Evolutionary conservation across 495 filamentous ascomycete species (phyloP).

Genomic region (Immersiella caudata): DNA sequence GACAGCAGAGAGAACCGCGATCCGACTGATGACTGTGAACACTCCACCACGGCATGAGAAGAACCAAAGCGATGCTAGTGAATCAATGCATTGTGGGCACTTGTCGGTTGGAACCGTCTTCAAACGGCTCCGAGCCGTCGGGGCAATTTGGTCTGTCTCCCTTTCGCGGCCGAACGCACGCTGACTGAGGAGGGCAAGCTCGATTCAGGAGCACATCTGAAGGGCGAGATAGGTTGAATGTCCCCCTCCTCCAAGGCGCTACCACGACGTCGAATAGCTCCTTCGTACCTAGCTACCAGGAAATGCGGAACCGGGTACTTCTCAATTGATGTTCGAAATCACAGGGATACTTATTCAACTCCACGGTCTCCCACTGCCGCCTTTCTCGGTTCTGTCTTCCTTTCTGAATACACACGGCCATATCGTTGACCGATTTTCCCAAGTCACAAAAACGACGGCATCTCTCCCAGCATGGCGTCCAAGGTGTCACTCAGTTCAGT

Average conservation of each 20-base stretch:
- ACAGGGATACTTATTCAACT: neutral
- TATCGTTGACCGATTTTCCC: neutral
- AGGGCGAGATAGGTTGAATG: neutral
- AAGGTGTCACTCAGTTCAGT: slow-evolving; percentile 17
- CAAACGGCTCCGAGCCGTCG: neutral
- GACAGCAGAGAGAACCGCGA: too few relatives aligned
- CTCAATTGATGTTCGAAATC: neutral
- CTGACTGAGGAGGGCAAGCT: neutral
- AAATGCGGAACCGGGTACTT: neutral
- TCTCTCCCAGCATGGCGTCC: slow-evolving; percentile 19
- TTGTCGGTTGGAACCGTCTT: neutral
- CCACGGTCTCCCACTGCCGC: neutral
- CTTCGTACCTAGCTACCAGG: neutral
- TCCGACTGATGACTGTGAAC: neutral
- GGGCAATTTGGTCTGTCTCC: neutral
- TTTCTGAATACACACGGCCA: neutral
- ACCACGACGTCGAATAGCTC: neutral
- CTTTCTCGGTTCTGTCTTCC: neutral
- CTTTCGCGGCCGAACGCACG: neutral
- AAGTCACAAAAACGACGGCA: neutral
- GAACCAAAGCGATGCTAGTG: neutral
- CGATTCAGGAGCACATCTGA: neutral
- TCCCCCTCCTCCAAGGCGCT: neutral
- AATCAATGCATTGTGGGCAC: neutral
- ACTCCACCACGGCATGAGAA: neutral